Evolutionary conservation across 2,329 filamentous ascomycete genomes (phyloP).

Genomic region (Bipolaris zeicola): DNA sequence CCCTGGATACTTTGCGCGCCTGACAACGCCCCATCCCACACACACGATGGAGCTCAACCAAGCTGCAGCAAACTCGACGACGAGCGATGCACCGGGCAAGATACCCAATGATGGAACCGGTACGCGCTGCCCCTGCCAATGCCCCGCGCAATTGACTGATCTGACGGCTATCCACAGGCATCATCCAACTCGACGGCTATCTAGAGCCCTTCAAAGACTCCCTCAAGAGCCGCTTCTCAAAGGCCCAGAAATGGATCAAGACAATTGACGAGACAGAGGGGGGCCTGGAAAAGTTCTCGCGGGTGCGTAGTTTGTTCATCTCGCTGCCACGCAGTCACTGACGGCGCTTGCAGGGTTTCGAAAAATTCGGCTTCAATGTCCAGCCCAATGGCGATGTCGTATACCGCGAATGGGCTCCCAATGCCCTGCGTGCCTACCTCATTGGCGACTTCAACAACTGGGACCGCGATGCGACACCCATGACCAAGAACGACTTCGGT

Average conservation of each 20-base stretch:
- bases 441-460: conserved; percentile 97
- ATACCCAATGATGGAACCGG: conserved; percentile 74
- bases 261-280: conserved; percentile 83
- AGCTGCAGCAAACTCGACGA: conserved; percentile 53
- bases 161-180: conserved; percentile 63
- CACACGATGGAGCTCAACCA: conserved; percentile 51
- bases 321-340: conserved; percentile 17
- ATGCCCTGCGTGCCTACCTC: conserved; percentile 80
- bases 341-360: conserved; percentile 68
- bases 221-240: conserved; percentile 75
- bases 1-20: neutral
- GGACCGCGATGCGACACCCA: conserved; percentile 80
- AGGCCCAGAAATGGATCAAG: conserved; percentile 85
- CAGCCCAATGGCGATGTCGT: conserved; percentile 80
- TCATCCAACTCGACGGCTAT: conserved; percentile 86
- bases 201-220: conserved; percentile 81
- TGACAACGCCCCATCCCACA: conserved; percentile 15
- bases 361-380: conserved; percentile 85
- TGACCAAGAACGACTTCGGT: conserved; percentile 85
- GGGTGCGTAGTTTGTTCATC: conserved; percentile 56
- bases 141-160: conserved; percentile 24
- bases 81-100: conserved; percentile 54
- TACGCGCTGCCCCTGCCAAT: conserved; percentile 42
- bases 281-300: conserved; percentile 88
- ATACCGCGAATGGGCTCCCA: conserved; percentile 97